Evolutionary conservation across 345 rosid genomes (phyloP).

Genomic region (Hypericum perforatum): DNA sequence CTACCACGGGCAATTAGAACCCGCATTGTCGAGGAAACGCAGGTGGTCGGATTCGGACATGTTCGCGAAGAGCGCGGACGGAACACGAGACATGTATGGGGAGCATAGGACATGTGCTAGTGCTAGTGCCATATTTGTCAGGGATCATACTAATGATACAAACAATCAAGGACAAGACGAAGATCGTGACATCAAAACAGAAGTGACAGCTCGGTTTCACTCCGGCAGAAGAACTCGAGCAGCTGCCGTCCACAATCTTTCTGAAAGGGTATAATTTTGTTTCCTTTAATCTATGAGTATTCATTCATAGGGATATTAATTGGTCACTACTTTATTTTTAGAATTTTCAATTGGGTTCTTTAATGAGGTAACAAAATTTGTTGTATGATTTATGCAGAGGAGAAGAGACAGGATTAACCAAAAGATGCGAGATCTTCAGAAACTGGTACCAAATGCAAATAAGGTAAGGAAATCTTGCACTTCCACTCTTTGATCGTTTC

Average conservation of each 20-base stretch:
- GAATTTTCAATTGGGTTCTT: too few species aligned
- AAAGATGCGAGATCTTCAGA: conserved; percentile 67
- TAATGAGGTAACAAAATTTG: too few species aligned
- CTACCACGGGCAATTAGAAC: too few species aligned
- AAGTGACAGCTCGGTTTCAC: conserved; percentile 22
- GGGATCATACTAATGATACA: conserved; percentile 5
- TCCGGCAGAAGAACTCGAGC: conserved; percentile 28
- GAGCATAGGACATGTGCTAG: neutral
- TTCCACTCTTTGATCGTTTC: too few species aligned
- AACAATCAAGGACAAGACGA: conserved; percentile 22
- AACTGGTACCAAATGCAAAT: conserved; percentile 57
- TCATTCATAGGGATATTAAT: neutral
- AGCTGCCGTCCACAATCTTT: conserved; percentile 45
- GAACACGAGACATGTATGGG: too few species aligned
- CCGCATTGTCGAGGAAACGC: too few species aligned
- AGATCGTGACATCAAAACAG: conserved; percentile 35
- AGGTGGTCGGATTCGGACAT: too few species aligned
- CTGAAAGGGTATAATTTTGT: conserved; percentile 36
- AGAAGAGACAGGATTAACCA: conserved; percentile 63
- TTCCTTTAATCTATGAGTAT: neutral
- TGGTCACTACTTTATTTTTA: too few species aligned
- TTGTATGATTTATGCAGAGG: conserved; percentile 17
- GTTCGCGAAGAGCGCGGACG: too few species aligned
- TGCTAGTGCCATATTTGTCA: conserved; percentile 6
- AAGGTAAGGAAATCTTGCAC: conserved; percentile 44